Conservation (phyloP, 1,284 basidiomycete species). For the Leucoagaricus sp. region DNA sequence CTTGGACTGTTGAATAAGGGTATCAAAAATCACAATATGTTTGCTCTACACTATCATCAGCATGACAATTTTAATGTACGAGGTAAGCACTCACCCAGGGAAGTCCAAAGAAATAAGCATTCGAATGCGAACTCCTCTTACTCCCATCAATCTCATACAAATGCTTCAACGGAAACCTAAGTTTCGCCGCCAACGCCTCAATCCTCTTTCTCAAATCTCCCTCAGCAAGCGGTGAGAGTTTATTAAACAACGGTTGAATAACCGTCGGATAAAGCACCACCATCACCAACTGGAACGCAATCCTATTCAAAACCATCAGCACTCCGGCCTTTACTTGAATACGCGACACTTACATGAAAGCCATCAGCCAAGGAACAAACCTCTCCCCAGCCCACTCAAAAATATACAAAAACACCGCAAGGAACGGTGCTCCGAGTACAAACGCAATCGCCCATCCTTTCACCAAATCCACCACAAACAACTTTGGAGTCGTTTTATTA, state of each 20-base stretch:
- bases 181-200: conserved; percentile 72
- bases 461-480: conserved; percentile 80
- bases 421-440: conserved; percentile 84
- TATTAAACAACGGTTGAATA: conserved; percentile 97
- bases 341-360: conserved; percentile 62
- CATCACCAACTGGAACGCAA: conserved; percentile 83
- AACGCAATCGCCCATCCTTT: conserved; percentile 80
- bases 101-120: conserved; percentile 94
- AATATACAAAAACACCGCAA: conserved; percentile 85
- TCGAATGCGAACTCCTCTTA: conserved; percentile 92
- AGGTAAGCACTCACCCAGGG: conserved; percentile 68
- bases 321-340: background rate
- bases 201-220: conserved; percentile 78
- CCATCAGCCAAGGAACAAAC: conserved; percentile 90
- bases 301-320: conserved; percentile 43
- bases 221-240: conserved; percentile 81
- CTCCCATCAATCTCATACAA: conserved; percentile 98
- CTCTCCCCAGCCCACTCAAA: conserved; percentile 92
- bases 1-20: conserved; percentile 88
- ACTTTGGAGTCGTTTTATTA: conserved; percentile 85
- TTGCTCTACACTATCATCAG: conserved; percentile 77
- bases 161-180: conserved; percentile 93
- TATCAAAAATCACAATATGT: conserved; percentile 97
- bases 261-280: conserved; percentile 86
- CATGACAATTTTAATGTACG: no score